These are phyloP conservation scores for Babesia microti DNA, from an alignment of 169 alveolate genomes.

Conservation along the genomic window DNA sequence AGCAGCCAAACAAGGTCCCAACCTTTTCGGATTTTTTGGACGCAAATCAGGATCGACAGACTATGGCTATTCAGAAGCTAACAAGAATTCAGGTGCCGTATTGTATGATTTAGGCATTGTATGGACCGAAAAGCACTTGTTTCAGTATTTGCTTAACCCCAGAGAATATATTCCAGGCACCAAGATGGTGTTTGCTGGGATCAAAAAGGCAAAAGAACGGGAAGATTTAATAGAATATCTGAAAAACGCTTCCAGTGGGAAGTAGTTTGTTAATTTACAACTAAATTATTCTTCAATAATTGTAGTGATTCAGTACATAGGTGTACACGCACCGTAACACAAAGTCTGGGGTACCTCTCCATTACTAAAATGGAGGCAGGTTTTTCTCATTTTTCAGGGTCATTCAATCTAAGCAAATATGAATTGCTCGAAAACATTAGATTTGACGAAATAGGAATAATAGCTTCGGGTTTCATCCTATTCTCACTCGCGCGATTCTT, in stretches of 20 bases:
- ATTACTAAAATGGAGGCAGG: too few relatives aligned
- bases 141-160: conserved; percentile 79
- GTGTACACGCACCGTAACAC: not conserved
- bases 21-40: conserved; percentile 73
- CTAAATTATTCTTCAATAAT: not conserved
- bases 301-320: not conserved
- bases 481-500: conserved; percentile 10
- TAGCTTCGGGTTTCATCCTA: conserved; percentile 1
- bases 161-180: conserved; percentile 88
- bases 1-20: conserved; percentile 79
- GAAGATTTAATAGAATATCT: conserved; percentile 87
- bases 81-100: conserved; percentile 63
- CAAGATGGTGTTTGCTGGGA: conserved; percentile 93
- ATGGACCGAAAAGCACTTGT: conserved; percentile 82
- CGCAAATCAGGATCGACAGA: conserved; percentile 73
- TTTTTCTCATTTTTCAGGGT: too few relatives aligned
- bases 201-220: conserved; percentile 86
- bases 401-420: too few relatives aligned
- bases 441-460: conserved; percentile 6
- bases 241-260: conserved; percentile 60
- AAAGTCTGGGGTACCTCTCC: too few relatives aligned
- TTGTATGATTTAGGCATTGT: conserved; percentile 50
- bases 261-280: conserved; percentile 3
- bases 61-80: conserved; percentile 79
- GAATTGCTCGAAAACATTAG: not conserved